Evolutionary conservation across 2,329 filamentous ascomycete genomes (phyloP), one percentile per base, ranked within the genome.

Genomic region (Aspergillus aculeatinus): DNA sequence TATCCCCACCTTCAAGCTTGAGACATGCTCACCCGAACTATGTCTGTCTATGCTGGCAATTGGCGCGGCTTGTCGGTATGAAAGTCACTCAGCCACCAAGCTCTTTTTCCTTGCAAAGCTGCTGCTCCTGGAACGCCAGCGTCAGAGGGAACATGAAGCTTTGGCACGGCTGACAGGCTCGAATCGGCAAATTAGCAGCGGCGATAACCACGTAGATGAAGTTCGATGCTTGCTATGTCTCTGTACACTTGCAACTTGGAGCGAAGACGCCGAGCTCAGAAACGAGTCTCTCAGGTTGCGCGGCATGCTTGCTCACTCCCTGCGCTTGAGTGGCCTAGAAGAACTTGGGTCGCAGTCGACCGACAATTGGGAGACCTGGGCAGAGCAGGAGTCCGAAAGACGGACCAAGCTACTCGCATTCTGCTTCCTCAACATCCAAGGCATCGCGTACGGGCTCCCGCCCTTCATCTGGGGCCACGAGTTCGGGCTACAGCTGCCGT

Each of bases 401-500:
- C 47, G 59, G 1, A 55, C 51, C 5, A 61, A 58, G 21, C 23
- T 56, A 4, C 31, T 61, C 48, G 59, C 59, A 5, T 61, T 58
- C n/a, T 61, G 55, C 42, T 52, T 58, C 7, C 59, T 61, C 10
- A 48, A 51, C 10, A 14, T 58, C 11, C 55, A 61, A 16, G 29
- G 48, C 19, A 58, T 61, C 29, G 51, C 51, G 1, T 61, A 51
- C 23, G 48, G 52, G 6, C 12, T 55, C 11, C 52, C 51, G 2
- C 59, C 59, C 0, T 39, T 19, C 14, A 29, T 61, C 4, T 56
- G 51, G 47, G 19, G 51, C 3, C 7, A 56, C 10, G 59, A 61
- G 16, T 19, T 61, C 4, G 55, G 55, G 6, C 21, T 61, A 4
- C 9, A 48, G 9, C 55, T 61, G 11, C 59, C 59, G 9, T 61